phyloP scores from a whole-genome alignment of 257 asterid genomes.

The Asclepias syriaca region DNA sequence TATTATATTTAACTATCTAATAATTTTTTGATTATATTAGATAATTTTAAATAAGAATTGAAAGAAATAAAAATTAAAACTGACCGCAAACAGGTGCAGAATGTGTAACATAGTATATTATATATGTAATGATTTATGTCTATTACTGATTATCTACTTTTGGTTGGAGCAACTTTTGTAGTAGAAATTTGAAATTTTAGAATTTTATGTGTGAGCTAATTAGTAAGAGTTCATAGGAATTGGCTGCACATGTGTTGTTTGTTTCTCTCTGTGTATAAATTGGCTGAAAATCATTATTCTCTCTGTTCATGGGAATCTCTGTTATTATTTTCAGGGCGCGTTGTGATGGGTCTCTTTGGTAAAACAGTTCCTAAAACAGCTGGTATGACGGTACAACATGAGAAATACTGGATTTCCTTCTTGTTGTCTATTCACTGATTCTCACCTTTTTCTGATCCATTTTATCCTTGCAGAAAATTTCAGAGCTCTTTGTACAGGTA shows the following conservation, averaged over 20 bases:
- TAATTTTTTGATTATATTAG: too few species aligned
- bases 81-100: too few species aligned
- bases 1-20: too few species aligned
- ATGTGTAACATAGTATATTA: too few species aligned
- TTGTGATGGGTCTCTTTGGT: slow-evolving; percentile 91
- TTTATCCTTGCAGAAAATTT: slow-evolving; percentile 68
- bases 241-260: not conserved
- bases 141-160: not conserved
- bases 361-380: slow-evolving; percentile 91
- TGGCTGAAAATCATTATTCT: not conserved
- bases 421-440: not conserved
- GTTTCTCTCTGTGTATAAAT: not conserved
- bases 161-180: not conserved
- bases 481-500: slow-evolving; percentile 93
- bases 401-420: slow-evolving; percentile 7
- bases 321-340: slow-evolving; percentile 42
- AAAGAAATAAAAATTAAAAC: too few species aligned
- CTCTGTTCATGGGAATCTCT: too few species aligned
- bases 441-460: slow-evolving; percentile 17
- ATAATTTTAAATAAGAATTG: too few species aligned
- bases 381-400: slow-evolving; percentile 42
- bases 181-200: not conserved
- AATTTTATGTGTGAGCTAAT: not conserved
- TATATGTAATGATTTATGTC: not conserved
- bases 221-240: not conserved